phyloP scores from a whole-genome alignment of 2,329 filamentous ascomycete genomes.

The Cercospora janseana region DNA sequence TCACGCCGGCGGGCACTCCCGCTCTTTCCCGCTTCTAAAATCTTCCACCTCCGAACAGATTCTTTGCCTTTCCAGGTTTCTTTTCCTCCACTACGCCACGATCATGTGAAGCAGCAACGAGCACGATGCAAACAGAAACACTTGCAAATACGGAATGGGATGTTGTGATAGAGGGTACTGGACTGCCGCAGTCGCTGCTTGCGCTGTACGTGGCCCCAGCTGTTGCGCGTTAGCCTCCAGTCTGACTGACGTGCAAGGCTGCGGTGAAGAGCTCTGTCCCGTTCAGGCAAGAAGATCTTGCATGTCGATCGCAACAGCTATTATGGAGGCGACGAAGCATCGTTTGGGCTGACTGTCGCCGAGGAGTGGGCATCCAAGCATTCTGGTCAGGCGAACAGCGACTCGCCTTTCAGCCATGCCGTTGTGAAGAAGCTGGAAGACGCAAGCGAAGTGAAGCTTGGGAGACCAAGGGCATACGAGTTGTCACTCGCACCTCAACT shows the following conservation, averaged over 20 bases:
- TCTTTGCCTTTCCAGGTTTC: background rate
- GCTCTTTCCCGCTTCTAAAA: conserved; percentile 2
- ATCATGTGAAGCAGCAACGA: conserved; percentile 9
- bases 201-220: conserved; percentile 48
- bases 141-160: conserved; percentile 54
- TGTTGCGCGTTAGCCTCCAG: conserved; percentile 23
- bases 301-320: conserved; percentile 85
- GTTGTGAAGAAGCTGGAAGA: conserved; percentile 36
- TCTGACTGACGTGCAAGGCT: conserved; percentile 66
- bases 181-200: conserved; percentile 53
- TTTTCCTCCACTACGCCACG: background rate
- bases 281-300: conserved; percentile 85
- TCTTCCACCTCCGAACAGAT: background rate
- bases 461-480: conserved; percentile 71
- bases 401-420: conserved; percentile 34
- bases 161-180: conserved; percentile 54
- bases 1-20: conserved; percentile 10
- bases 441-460: conserved; percentile 44
- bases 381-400: background rate
- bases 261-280: conserved; percentile 77
- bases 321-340: conserved; percentile 84
- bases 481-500: conserved; percentile 81
- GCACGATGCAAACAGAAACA: conserved; percentile 45
- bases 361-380: conserved; percentile 65
- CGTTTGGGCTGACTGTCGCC: conserved; percentile 77